Evolutionary conservation across 352 stramenopile species (phyloP).

Genomic region (Phytophthora brassicae): DNA sequence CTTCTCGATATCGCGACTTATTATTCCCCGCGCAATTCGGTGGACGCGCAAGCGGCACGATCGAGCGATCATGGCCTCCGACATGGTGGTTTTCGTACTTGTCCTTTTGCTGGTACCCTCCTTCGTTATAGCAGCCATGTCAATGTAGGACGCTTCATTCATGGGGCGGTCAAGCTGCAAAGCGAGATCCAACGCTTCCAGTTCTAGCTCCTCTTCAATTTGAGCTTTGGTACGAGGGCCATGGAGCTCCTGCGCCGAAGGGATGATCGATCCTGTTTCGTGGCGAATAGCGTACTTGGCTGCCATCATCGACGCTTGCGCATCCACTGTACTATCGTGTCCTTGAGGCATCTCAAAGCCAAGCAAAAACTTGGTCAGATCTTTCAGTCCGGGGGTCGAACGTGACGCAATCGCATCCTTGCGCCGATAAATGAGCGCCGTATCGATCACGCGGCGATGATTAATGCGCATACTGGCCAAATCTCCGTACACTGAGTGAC

Average conservation of each 20-base stretch:
- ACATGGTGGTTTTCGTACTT: constrained; percentile 19
- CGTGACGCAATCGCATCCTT: constrained; percentile 39
- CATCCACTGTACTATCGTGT: constrained; percentile 86
- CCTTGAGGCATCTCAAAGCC: constrained; percentile 83
- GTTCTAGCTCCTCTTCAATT: not conserved
- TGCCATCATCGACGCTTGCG: constrained; percentile 84
- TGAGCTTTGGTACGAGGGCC: constrained; percentile 34
- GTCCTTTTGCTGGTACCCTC: not conserved
- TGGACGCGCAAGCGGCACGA: constrained; percentile 75
- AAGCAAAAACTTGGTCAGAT: constrained; percentile 79
- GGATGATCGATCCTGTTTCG: constrained; percentile 62
- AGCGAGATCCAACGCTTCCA: constrained; percentile 8
- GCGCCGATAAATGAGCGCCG: constrained; percentile 75
- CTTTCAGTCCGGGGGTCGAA: constrained; percentile 66
- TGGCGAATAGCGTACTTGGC: constrained; percentile 77
- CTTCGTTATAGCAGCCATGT: constrained; percentile 26
- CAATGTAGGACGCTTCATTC: constrained; percentile 40
- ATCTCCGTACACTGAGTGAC: constrained; percentile 81
- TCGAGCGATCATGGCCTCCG: constrained; percentile 45
- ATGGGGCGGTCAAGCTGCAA: constrained; percentile 35
- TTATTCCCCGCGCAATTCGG: constrained; percentile 69
- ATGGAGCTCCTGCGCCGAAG: constrained; percentile 63
- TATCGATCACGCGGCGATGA: constrained; percentile 83
- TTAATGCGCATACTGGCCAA: constrained; percentile 72
- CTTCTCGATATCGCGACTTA: constrained; percentile 64